Conservation (phyloP, 148 eudicot genomes). For the Camellia japonica region DNA sequence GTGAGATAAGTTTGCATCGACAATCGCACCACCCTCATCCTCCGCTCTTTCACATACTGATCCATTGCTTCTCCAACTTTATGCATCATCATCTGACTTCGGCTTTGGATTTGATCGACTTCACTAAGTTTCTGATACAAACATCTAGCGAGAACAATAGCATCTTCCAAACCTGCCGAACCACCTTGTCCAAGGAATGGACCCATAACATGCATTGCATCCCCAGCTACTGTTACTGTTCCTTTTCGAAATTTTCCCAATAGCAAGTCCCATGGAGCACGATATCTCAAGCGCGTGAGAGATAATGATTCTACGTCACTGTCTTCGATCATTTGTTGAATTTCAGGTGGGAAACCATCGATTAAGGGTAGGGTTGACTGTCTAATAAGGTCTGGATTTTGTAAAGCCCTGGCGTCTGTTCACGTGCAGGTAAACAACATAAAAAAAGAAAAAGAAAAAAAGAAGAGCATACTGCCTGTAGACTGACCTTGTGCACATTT, state of each 20-base stretch:
- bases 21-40: constrained; percentile 33
- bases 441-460: too few species aligned
- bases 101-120: neutral
- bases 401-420: constrained; percentile 30
- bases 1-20: constrained; percentile 32
- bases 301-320: constrained; percentile 38
- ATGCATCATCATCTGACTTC: neutral
- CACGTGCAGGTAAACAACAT: too few species aligned
- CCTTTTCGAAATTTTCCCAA: constrained; percentile 29
- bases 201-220: constrained; percentile 65
- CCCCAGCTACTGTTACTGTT: constrained; percentile 5
- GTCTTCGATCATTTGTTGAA: constrained; percentile 25
- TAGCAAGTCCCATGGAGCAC: too few species aligned
- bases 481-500: too few species aligned
- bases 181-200: constrained; percentile 67
- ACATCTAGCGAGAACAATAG: constrained; percentile 51
- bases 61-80: constrained; percentile 38
- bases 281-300: constrained; percentile 18
- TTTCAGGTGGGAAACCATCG: constrained; percentile 30
- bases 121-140: constrained; percentile 23
- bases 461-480: too few species aligned
- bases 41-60: constrained; percentile 42
- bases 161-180: constrained; percentile 58
- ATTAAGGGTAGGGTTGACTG: constrained; percentile 23
- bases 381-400: constrained; percentile 34